Percentiles rank a stretch among this genome's conserved stretches.
phyloP scores from a whole-genome alignment of 2,329 filamentous ascomycete species.

The Beauveria sp. region DNA sequence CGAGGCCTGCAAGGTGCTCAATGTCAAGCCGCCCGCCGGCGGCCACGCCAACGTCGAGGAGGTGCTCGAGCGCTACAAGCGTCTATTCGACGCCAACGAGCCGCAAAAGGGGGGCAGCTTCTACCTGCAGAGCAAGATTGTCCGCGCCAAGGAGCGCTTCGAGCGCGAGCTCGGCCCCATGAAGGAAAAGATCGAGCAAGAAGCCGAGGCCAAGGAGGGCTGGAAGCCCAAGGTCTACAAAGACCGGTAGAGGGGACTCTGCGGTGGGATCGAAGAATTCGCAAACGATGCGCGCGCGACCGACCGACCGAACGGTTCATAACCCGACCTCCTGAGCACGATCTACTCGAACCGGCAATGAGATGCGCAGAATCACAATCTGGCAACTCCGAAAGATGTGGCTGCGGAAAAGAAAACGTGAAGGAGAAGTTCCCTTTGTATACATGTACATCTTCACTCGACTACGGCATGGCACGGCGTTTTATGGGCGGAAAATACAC shows the following conservation, averaged over 20 bases:
- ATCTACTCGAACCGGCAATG: not conserved
- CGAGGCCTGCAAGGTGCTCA: slow-evolving; percentile 94
- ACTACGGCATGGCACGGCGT: slow-evolving; percentile 47
- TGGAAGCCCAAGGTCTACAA: slow-evolving; percentile 96
- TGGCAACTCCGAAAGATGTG: not conserved
- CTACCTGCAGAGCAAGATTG: slow-evolving; percentile 94
- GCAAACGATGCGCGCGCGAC: not conserved
- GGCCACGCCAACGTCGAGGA: slow-evolving; percentile 72
- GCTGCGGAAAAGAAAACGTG: slow-evolving; percentile 7
- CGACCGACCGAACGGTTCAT: not conserved
- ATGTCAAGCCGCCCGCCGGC: slow-evolving; percentile 74
- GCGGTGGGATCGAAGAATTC: not conserved
- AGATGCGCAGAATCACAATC: not conserved
- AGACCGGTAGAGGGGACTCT: slow-evolving; percentile 49
- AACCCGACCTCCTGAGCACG: not conserved
- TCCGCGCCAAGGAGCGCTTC: slow-evolving; percentile 84
- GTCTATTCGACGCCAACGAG: slow-evolving; percentile 88
- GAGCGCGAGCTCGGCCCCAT: slow-evolving; percentile 75
- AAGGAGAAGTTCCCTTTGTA: slow-evolving; percentile 22
- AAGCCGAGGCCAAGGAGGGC: slow-evolving; percentile 73
- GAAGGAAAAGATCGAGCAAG: slow-evolving; percentile 61
- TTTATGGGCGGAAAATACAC: slow-evolving; percentile 19
- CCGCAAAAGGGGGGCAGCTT: slow-evolving; percentile 95
- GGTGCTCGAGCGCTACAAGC: slow-evolving; percentile 84
- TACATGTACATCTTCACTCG: slow-evolving; percentile 46